Base-by-base conservation (phyloP, 768 basidiomycete genomes). In the Mycena polygramma region DNA sequence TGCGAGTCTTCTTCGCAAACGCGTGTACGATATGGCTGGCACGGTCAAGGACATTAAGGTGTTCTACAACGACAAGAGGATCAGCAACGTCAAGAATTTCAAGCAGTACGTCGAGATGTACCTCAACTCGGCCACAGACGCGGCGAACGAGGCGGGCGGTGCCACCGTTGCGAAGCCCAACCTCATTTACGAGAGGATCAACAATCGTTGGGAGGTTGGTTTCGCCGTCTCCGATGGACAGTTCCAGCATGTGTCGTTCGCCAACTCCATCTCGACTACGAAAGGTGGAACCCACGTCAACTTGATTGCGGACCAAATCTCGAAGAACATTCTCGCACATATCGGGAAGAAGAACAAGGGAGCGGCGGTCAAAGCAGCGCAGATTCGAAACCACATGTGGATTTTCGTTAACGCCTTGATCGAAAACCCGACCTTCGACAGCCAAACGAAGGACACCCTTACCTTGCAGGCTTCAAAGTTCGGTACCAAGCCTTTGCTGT, bases 311-410 rank as follows among this genome's bases (percentile, higher is more conserved):
- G 95, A 97, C 81, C 95, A 97, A 79, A 87, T 99, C 60, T 90
- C 96, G 24, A 96, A 97, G 81, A 90, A 88, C 71, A 83, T 99
- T 41, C 87, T 96, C 70, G 83, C 92, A 17, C 87, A 88, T 9
- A 96, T 99, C 73, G 84, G 90, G 78, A 98, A 98, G 90, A 99
- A 97, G 90, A 98, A 99, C 85, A 98, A 98, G 83, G 95, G 87
- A 4, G 95, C 96, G n/a, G 88, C 93, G 0, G 93, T 99, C 76
- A 99, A 98, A 80, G 88, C 94, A 19, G 89, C 91, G 62, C 96
- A 98, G 82, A 92, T 99, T 83, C 97, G 95, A 86, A 96, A 93
- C 76, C 97, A 99, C 78, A 96, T 99, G 91, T 97, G 95, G 95
- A 88, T 99, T 63, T 99, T 99, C 76, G 91, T 99, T 77, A 99